Conservation (phyloP, 345 rosid species). For the Nasturtium officinale region DNA sequence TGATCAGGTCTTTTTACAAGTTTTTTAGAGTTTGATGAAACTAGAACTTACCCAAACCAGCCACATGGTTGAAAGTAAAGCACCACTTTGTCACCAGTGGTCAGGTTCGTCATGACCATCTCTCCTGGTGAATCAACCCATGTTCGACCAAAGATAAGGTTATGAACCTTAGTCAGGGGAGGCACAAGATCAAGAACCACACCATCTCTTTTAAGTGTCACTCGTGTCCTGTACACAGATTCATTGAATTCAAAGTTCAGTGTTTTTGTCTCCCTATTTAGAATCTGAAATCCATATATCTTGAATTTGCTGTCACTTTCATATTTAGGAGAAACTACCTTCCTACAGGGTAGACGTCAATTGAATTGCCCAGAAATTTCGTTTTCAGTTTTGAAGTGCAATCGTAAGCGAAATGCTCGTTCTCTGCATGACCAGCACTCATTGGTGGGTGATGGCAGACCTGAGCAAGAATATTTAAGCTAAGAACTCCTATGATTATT, state of each 20-base stretch:
- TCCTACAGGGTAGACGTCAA: slow-evolving; percentile 71
- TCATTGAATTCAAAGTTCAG: not conserved
- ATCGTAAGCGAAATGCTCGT: slow-evolving; percentile 69
- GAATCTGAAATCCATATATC: not conserved
- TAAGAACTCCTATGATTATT: not conserved
- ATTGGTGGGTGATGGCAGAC: slow-evolving; percentile 82
- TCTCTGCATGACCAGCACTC: slow-evolving; percentile 76
- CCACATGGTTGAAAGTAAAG: slow-evolving; percentile 64
- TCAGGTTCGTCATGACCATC: slow-evolving; percentile 71
- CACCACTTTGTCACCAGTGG: slow-evolving; percentile 54
- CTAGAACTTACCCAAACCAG: slow-evolving; percentile 60
- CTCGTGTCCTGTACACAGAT: slow-evolving; percentile 55
- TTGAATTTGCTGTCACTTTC: not conserved
- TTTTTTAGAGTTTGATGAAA: not conserved
- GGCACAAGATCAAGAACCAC: slow-evolving; percentile 73
- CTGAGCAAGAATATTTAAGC: slow-evolving; percentile 36
- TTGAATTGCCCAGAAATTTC: slow-evolving; percentile 69
- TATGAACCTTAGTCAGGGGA: slow-evolving; percentile 67
- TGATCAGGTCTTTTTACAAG: not conserved
- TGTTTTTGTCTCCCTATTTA: not conserved
- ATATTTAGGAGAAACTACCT: slow-evolving; percentile 40
- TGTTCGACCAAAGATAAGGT: slow-evolving; percentile 72
- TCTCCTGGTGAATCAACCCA: slow-evolving; percentile 77
- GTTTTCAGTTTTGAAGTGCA: slow-evolving; percentile 71
- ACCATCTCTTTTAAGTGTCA: slow-evolving; percentile 70